Evolutionary conservation across 78 protist species (phyloP), one percentile per base, ranked within the genome.

Genomic region (Carpediemonas membranifera): DNA sequence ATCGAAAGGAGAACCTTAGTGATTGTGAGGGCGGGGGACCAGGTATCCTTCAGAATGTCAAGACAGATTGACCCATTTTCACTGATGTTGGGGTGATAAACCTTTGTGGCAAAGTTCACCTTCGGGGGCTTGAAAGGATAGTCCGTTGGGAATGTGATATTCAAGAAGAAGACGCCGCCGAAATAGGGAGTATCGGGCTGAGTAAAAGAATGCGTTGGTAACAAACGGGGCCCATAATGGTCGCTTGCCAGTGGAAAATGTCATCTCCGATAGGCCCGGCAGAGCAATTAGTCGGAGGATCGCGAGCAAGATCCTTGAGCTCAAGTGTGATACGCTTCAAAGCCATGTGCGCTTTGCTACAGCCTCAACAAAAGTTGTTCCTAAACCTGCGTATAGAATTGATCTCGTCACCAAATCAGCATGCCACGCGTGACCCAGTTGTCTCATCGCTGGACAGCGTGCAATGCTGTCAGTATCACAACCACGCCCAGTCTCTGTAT

Each of bases 121-220:
- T 80, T 53, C 14, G 90, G 90, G 54, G 90, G 81, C 59, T 80
- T 70, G 85, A 85, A 83, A 2, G 93, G 93, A 51, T 89, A 85
- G 63, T 77, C 79, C 7, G 15, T 19, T 5, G 81, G 74, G 50
- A 89, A 83, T 31, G 15, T 16, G 51, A 89, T 69, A 47, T 69
- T 61, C 25, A 89, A 73, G 59, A 66, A 59, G 75, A 83, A 89
- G 52, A 79, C 70, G 14, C 93, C 93, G 37, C 86, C 85, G 9
- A 58, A 84, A 67, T 58, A 85, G 36, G 90, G 90, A 52, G 84
- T 35, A 58, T 15, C 85, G 0, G n/a, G 37, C 41, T 77, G 77
- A 19, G 68, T 72, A 21, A 25, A 15, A 53, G 27, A 1, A 7
- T 43, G 27, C 52, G 52, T 36, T 43, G 37, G 43, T 58, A 65